Evolutionary conservation across 2,329 filamentous ascomycete species (phyloP).

Genomic region (Raffaelea arxii): DNA sequence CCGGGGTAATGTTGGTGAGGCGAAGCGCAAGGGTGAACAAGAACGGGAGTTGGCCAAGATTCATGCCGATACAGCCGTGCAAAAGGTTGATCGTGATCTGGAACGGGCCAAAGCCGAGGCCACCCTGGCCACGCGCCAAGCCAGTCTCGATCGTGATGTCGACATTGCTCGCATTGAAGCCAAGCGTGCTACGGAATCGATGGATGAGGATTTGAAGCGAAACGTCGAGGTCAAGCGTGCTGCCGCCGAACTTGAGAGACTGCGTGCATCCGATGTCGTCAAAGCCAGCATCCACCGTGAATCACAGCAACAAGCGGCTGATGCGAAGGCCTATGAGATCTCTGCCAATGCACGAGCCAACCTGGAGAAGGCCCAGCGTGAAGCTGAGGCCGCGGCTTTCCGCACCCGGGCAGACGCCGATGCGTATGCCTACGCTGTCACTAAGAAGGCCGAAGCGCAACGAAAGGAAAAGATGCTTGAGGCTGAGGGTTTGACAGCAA

Average conservation of each 20-base stretch:
- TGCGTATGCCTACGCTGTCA: slow-evolving; percentile 24
- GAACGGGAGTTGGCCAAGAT: slow-evolving; percentile 85
- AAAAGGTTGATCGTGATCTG: slow-evolving; percentile 75
- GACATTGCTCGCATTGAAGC: slow-evolving; percentile 69
- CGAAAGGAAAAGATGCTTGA: slow-evolving; percentile 54
- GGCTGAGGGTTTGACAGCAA: slow-evolving; percentile 65
- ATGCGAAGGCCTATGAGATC: slow-evolving; percentile 41
- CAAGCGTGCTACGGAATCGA: slow-evolving; percentile 60
- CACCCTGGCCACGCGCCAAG: slow-evolving; percentile 62
- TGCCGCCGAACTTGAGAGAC: slow-evolving; percentile 68
- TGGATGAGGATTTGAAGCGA: slow-evolving; percentile 71
- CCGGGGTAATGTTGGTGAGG: slow-evolving; percentile 65
- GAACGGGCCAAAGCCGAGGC: slow-evolving; percentile 74
- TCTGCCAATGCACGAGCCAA: slow-evolving; percentile 33
- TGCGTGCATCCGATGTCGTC: slow-evolving; percentile 68
- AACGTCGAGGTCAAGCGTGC: slow-evolving; percentile 70
- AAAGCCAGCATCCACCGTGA: slow-evolving; percentile 63
- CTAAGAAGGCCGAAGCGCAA: slow-evolving; percentile 42
- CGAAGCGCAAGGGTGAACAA: slow-evolving; percentile 67
- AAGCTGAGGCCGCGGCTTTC: slow-evolving; percentile 36
- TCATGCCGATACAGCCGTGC: slow-evolving; percentile 72
- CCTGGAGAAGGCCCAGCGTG: slow-evolving; percentile 37
- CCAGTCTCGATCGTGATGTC: slow-evolving; percentile 62
- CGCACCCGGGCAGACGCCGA: slow-evolving; percentile 37
- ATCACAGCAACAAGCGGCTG: slow-evolving; percentile 58